phyloP scores from a whole-genome alignment of 805 yeast genomes.

The Torulaspora gathmanii region DNA sequence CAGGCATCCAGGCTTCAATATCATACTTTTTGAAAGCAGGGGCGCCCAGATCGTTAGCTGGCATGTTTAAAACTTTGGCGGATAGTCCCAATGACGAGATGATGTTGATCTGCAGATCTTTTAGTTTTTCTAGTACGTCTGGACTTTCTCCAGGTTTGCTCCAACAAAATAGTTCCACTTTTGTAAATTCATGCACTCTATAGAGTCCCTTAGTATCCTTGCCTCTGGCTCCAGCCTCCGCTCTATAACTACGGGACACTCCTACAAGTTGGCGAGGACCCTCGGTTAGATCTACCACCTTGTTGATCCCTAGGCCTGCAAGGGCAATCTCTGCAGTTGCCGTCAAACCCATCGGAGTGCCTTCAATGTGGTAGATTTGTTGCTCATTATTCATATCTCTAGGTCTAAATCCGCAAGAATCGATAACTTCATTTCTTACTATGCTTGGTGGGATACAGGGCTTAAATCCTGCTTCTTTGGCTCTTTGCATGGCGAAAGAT shows the following conservation, averaged over 20 bases:
- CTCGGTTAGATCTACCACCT: slow-evolving; percentile 38
- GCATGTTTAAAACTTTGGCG: slow-evolving; percentile 84
- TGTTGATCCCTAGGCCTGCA: slow-evolving; percentile 69
- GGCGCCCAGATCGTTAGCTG: slow-evolving; percentile 84
- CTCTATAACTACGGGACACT: slow-evolving; percentile 79
- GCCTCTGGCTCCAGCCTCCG: slow-evolving; percentile 97
- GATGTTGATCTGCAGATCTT: slow-evolving; percentile 59
- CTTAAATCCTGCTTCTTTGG: slow-evolving; percentile 61
- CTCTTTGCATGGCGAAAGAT: slow-evolving; percentile 66
- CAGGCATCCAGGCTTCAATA: slow-evolving; percentile 98
- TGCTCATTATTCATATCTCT: slow-evolving; percentile 81
- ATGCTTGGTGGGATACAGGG: slow-evolving; percentile 82
- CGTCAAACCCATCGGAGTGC: slow-evolving; percentile 59
- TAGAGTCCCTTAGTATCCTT: slow-evolving; percentile 87
- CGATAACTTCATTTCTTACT: slow-evolving; percentile 67
- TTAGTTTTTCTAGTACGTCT: slow-evolving; percentile 53
- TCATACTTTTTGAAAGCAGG: slow-evolving; percentile 91
- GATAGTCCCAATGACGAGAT: slow-evolving; percentile 64
- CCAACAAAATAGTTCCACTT: slow-evolving; percentile 89
- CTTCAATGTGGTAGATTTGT: slow-evolving; percentile 67
- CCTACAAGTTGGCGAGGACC: slow-evolving; percentile 68
- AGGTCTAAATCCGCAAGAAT: slow-evolving; percentile 94
- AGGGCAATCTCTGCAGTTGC: slow-evolving; percentile 96
- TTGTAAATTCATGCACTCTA: slow-evolving; percentile 93
- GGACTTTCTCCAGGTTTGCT: slow-evolving; percentile 42